A percentile compares a stretch with the other conserved stretches of the same genome.
phyloP scores from a whole-genome alignment of 2,329 filamentous ascomycete species.

The Coniochaeta prunicola region DNA sequence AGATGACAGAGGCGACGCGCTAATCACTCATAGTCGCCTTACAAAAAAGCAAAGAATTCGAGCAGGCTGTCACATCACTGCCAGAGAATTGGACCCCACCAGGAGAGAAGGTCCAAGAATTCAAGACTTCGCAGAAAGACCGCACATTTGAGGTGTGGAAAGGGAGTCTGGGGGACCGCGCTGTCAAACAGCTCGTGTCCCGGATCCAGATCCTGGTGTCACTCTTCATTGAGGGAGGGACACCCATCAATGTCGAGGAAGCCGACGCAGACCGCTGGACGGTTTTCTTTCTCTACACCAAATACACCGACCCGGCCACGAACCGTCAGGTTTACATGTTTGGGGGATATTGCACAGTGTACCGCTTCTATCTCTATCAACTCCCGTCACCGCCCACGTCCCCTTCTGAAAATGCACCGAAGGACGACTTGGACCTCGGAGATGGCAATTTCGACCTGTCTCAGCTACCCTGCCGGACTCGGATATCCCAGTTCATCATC shows the following conservation, averaged over 20 bases:
- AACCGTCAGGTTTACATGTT: constrained; percentile 55
- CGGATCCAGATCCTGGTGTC: constrained; percentile 79
- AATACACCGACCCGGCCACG: constrained; percentile 42
- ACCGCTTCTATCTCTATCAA: constrained; percentile 69
- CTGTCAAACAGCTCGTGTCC: constrained; percentile 63
- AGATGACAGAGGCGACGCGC: not conserved
- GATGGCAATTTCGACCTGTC: constrained; percentile 41
- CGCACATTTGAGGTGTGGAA: constrained; percentile 79
- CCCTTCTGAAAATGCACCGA: constrained; percentile 17
- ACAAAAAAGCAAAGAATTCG: constrained; percentile 53
- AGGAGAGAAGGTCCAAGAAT: constrained; percentile 60
- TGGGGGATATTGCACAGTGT: constrained; percentile 84
- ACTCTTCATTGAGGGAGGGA: constrained; percentile 91
- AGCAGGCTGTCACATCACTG: constrained; percentile 44
- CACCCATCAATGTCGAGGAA: constrained; percentile 58
- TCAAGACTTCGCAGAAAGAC: constrained; percentile 43
- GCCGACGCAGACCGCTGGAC: constrained; percentile 80
- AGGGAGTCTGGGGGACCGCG: constrained; percentile 62
- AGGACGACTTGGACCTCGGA: constrained; percentile 36
- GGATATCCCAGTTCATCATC: constrained; percentile 91
- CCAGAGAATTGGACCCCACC: constrained; percentile 59
- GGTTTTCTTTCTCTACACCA: constrained; percentile 78
- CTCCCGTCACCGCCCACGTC: constrained; percentile 35
- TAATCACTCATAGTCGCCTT: constrained; percentile 52
- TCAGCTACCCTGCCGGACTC: constrained; percentile 65